These are phyloP conservation scores for Pythium guiyangense DNA, from an alignment of 352 stramenopile species.

Conservation along the genomic window DNA sequence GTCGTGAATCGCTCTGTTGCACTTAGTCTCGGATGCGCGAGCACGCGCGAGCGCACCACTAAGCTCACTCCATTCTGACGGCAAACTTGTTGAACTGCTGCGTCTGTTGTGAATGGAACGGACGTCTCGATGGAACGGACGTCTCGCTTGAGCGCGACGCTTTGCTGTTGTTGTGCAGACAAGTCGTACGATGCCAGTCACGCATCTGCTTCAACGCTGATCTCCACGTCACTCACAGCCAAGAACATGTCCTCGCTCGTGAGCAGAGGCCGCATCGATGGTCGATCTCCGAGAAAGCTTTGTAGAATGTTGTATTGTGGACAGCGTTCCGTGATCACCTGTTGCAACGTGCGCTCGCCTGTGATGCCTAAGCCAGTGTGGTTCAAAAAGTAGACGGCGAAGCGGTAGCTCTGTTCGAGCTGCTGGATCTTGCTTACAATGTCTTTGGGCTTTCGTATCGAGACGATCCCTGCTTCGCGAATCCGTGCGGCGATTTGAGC, in stretches of 20 bases:
- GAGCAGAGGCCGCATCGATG: constrained; percentile 4
- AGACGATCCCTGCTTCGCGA: neutral
- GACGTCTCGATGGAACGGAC: no score
- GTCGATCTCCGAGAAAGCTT: constrained; percentile 11
- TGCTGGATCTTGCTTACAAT: constrained; percentile 15
- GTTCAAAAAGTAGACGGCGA: constrained; percentile 11
- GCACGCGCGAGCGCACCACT: neutral
- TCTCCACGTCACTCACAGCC: neutral
- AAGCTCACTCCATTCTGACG: constrained; percentile 12
- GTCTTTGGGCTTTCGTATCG: constrained; percentile 9
- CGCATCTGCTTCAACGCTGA: neutral
- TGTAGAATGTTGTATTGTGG: constrained; percentile 15
- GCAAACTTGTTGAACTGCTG: neutral
- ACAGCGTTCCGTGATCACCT: constrained; percentile 11
- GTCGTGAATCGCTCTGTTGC: constrained; percentile 3
- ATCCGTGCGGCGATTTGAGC: neutral
- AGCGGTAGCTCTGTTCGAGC: constrained; percentile 15
- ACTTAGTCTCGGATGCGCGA: constrained; percentile 1
- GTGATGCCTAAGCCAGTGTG: constrained; percentile 14
- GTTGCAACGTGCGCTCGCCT: constrained; percentile 3
- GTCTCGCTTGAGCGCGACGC: no score
- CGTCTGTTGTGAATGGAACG: neutral
- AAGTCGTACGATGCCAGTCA: neutral
- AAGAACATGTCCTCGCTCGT: constrained; percentile 8
- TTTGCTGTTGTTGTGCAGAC: no score